Evolutionary conservation across 176 grass and related monocot genomes (phyloP), one percentile per base, ranked within the genome.

Genomic region (Puya raimondii): DNA sequence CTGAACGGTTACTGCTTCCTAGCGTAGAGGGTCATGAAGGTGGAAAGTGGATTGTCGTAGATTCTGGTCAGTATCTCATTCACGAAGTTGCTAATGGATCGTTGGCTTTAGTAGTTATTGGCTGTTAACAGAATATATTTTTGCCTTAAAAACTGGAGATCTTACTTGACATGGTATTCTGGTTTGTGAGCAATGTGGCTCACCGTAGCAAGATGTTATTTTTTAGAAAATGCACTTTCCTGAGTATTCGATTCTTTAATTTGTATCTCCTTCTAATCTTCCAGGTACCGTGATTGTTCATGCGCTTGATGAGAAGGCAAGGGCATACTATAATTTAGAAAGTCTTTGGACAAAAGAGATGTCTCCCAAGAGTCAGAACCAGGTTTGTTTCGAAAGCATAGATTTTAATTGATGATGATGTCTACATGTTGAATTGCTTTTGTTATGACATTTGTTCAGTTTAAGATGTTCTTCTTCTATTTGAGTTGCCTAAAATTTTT

Each of bases 251-350:
- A 9, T 1, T 17, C 49, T 48, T 69, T 50, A 27, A 11, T 49
- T 23, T 26, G 20, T 71, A 10, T 12, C 3, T 3, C 54, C 21
- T 20, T 65, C 22, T 64, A 17, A 20, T 76, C 12, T 59, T 63
- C 68, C 73, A 96, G 93, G 93, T 81, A 89, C 76, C 54, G 88
- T 96, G 50, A 81, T 96, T 71, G 77, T 96, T 78, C 93, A 96
- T 42, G 89, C 86, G 14, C 88, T 96, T 76, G 93, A 96, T 80
- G 93, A 96, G 78, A 96, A 86, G 71, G 93, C 93, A 51, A 96
- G 93, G 67, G 84, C 80, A 50, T 96, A 96, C 21, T 96, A 96
- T 80, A 86, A 96, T 85, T 80, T 96, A 78, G 93, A 96, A 82
- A 85, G 84, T 50, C 80, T 92, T 75, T 96, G 88, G 88, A 89